A percentile compares a stretch with the other conserved stretches of the same genome.
These are phyloP conservation scores for Pichia insulana DNA, from an alignment of 805 yeast genomes.

Conservation along the genomic window DNA sequence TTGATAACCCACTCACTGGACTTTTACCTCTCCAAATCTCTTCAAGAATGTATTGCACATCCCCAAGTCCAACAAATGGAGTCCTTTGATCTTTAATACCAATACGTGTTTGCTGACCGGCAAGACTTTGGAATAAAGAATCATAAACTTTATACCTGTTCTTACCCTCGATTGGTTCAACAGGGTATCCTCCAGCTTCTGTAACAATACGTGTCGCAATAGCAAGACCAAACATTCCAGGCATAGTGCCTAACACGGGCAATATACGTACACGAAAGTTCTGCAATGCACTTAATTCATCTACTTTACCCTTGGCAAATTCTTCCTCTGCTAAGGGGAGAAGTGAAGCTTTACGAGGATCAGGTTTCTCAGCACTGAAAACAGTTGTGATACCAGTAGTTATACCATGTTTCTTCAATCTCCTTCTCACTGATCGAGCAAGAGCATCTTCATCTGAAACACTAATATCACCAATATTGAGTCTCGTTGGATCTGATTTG, in stretches of 20 bases:
- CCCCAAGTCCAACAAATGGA: conserved; percentile 56
- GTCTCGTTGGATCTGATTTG: conserved; percentile 88
- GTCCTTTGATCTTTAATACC: conserved; percentile 66
- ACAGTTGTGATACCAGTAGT: conserved; percentile 72
- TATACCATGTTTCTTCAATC: conserved; percentile 75
- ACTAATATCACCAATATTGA: conserved; percentile 82
- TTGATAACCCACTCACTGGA: conserved; percentile 73
- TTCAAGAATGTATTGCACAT: conserved; percentile 76
- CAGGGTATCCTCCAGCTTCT: conserved; percentile 75
- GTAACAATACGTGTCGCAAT: conserved; percentile 80
- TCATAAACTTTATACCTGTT: conserved; percentile 82
- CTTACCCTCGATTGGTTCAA: conserved; percentile 86
- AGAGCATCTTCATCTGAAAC: conserved; percentile 91
- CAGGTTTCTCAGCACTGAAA: conserved; percentile 93
- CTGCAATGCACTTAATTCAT: conserved; percentile 75
- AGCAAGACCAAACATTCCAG: conserved; percentile 90
- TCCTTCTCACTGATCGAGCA: conserved; percentile 77
- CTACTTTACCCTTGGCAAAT: conserved; percentile 72
- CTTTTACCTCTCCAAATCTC: conserved; percentile 92
- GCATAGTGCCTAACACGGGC: conserved; percentile 95
- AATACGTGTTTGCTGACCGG: conserved; percentile 78
- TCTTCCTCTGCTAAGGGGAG: conserved; percentile 82
- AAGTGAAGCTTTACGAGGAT: conserved; percentile 82
- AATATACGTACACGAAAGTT: conserved; percentile 90
- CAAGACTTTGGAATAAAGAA: conserved; percentile 68